Base-by-base conservation (phyloP, 768 basidiomycete genomes). In the Chalciporus chontae region DNA sequence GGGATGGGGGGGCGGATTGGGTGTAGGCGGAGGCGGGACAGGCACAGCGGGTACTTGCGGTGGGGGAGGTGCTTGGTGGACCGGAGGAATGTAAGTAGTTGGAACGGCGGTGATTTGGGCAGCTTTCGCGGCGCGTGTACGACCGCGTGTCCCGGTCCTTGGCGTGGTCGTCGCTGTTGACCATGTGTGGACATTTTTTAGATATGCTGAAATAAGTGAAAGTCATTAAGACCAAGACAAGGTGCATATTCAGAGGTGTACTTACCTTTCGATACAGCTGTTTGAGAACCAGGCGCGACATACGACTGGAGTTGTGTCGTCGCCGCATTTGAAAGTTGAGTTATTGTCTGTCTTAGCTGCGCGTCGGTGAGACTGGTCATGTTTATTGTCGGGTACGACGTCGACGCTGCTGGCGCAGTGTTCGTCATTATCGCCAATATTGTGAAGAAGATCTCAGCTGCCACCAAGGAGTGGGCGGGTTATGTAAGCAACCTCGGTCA, bases 131-230 rank as follows among this genome's bases (percentile, higher is more conserved):
- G 59, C 61, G 4, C 75, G 69, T 19, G 63, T 50, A 48, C 72
- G 70, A 13, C 68, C 74, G 52, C 77, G 79, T 43, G 73, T 64
- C 26, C 64, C 65, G 4, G 69, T 58, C 31, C 66, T 62, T 17
- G 74, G 58, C 0, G 83, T 81, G 0, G 82, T 78, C 9, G 77
- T 70, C 0, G 84, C 70, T 5, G 76, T 73, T 4, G 84, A 83
- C 85, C 85, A 87, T 19, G 79, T 81, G 27, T 83, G 77, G 14
- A 87, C 71, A 56, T 87, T 87, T 74, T 81, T 85, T 52, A 79
- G 72, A 60, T 87, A 87, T 2, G 78, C 79, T 80, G 39, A 29
- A 21, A 8, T 13, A 4, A 21, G 24, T 5, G 31, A 58, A 37
- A 73, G 71, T 27, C 64, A 69, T 10, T 43, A 21, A 26, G 26